Conservation (phyloP, 2,329 filamentous ascomycete genomes). For the Aspergillus sp. region DNA sequence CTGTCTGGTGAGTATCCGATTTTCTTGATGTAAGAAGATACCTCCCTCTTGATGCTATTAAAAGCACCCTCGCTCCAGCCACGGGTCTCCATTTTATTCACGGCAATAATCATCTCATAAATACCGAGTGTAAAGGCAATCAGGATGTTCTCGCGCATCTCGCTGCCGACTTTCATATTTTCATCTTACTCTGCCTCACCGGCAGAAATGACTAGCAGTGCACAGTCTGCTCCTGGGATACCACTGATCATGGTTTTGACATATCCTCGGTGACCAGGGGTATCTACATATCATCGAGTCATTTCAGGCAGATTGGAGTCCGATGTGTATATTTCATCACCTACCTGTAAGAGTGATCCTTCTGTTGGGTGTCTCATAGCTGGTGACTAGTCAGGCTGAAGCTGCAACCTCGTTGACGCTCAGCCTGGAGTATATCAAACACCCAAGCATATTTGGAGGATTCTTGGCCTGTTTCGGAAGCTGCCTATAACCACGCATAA, state of each 20-base stretch:
- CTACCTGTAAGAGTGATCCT: slow-evolving; percentile 95
- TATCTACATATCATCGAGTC: slow-evolving; percentile 60
- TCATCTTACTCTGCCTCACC: slow-evolving; percentile 99
- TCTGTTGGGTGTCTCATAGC: slow-evolving; percentile 99
- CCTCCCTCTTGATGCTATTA: slow-evolving; percentile 99
- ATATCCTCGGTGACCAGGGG: slow-evolving; percentile 99
- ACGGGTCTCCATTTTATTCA: slow-evolving; percentile 99
- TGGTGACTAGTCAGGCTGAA: slow-evolving; percentile 99
- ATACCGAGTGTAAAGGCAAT: slow-evolving; percentile 99
- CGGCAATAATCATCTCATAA: slow-evolving; percentile 99
- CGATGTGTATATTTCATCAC: slow-evolving; percentile 23
- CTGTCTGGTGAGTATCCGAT: slow-evolving; percentile 99
- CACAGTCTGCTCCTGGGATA: slow-evolving; percentile 99
- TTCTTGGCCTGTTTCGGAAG: slow-evolving; percentile 98
- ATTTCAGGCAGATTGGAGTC: not conserved
- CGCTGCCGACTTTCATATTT: slow-evolving; percentile 99
- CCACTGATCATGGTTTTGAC: slow-evolving; percentile 99
- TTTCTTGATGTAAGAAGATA: slow-evolving; percentile 99
- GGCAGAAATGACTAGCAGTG: slow-evolving; percentile 99
- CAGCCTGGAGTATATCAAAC: slow-evolving; percentile 99
- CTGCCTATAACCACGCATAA: slow-evolving; percentile 64
- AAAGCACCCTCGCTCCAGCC: slow-evolving; percentile 96
- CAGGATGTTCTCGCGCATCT: slow-evolving; percentile 99
- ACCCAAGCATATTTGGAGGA: slow-evolving; percentile 99
- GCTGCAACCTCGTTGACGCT: slow-evolving; percentile 99